Evolutionary conservation across 805 yeast species (phyloP).

Genomic region (Spathaspora sp.): DNA sequence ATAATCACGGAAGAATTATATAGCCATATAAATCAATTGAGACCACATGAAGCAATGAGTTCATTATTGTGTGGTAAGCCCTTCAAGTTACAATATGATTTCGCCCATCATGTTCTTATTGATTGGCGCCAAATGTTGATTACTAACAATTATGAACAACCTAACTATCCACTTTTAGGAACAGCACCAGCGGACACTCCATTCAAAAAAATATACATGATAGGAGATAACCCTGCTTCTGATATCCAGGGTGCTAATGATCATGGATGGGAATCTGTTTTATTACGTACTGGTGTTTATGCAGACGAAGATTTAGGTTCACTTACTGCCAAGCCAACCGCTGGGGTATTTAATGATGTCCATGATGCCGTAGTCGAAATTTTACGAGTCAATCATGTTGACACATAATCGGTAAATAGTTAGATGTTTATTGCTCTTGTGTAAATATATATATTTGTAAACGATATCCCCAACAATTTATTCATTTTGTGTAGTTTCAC

Average conservation of each 20-base stretch:
- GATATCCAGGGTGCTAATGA: conserved; percentile 88
- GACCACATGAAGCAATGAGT: conserved; percentile 31
- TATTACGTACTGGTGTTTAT: conserved; percentile 88
- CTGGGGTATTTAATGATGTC: conserved; percentile 50
- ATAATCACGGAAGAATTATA: conserved; percentile 60
- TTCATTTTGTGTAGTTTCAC: neutral
- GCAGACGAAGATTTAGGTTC: conserved; percentile 49
- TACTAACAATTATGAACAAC: conserved; percentile 6
- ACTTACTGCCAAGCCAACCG: conserved; percentile 40
- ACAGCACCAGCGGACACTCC: conserved; percentile 28
- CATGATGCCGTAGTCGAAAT: conserved; percentile 34
- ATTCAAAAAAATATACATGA: conserved; percentile 75
- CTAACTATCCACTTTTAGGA: conserved; percentile 45
- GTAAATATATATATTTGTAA: too few species aligned
- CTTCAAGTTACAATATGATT: conserved; percentile 71
- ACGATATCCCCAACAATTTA: too few species aligned
- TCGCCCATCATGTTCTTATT: conserved; percentile 69
- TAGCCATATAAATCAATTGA: conserved; percentile 46
- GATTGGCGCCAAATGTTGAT: conserved; percentile 45
- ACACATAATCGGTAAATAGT: neutral
- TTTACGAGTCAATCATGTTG: neutral
- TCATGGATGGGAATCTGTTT: conserved; percentile 84
- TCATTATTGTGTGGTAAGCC: conserved; percentile 80
- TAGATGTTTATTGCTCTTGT: too few species aligned
- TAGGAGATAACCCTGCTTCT: conserved; percentile 94